Evolutionary conservation across 2,329 filamentous ascomycete genomes (phyloP).

Genomic region (Penicillium sp.): DNA sequence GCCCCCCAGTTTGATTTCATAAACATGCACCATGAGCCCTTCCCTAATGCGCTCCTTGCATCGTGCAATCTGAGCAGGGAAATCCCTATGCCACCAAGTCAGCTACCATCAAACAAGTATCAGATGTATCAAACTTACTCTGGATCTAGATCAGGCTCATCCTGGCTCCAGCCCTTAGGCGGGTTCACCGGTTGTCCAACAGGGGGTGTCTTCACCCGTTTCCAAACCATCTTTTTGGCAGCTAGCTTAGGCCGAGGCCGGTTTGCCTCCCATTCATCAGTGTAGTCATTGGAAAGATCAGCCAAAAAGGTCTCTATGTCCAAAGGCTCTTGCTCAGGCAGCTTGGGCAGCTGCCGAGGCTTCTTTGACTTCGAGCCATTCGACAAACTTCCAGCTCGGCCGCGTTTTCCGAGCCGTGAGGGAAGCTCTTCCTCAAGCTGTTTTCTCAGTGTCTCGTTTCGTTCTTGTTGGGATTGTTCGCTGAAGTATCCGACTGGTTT

Average conservation of each 20-base stretch:
- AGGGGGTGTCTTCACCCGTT: not conserved
- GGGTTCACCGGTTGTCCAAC: not conserved
- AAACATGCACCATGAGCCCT: not conserved
- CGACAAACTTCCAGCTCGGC: not conserved
- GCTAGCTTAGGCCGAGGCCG: not conserved
- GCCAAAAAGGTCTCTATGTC: not conserved
- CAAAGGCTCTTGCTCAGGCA: not conserved
- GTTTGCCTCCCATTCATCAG: not conserved
- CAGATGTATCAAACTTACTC: not conserved
- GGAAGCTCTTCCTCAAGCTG: not conserved
- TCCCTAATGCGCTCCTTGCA: not conserved
- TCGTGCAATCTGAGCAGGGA: not conserved
- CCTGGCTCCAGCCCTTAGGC: conserved; percentile 1
- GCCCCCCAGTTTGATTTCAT: not conserved
- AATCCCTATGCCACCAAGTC: not conserved
- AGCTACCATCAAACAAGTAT: not conserved
- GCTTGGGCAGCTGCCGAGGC: not conserved
- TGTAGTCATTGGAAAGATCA: not conserved
- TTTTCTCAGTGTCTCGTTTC: not conserved
- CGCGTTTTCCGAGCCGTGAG: not conserved
- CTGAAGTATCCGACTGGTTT: not conserved
- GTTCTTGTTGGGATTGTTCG: not conserved
- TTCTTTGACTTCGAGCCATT: not conserved
- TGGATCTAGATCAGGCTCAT: conserved; percentile 1
- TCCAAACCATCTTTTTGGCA: not conserved